These are phyloP conservation scores for Hypericum androsaemum DNA, from an alignment of 345 rosid genomes.

Conservation along the genomic window DNA sequence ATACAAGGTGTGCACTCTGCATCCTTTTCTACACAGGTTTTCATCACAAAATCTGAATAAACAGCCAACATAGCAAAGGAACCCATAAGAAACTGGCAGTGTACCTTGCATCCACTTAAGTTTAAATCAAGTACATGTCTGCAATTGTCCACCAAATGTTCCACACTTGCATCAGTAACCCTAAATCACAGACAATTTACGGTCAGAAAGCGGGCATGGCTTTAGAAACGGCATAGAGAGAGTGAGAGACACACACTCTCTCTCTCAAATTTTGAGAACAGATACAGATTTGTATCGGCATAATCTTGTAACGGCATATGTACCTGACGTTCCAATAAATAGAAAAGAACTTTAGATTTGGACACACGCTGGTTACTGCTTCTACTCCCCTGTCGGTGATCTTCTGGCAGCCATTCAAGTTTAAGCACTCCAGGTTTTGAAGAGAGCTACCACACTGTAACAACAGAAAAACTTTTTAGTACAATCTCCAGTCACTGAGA, in stretches of 20 bases:
- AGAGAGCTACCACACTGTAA: constrained; percentile 50
- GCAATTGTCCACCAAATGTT: constrained; percentile 65
- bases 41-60: too few relatives aligned
- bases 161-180: constrained; percentile 50
- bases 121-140: constrained; percentile 55
- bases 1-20: too few relatives aligned
- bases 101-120: constrained; percentile 93
- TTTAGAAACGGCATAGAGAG: background rate
- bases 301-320: constrained; percentile 9
- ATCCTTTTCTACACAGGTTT: too few relatives aligned
- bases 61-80: too few relatives aligned
- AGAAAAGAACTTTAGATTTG: constrained; percentile 60
- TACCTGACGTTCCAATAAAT: constrained; percentile 96
- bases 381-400: constrained; percentile 77
- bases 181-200: constrained; percentile 30
- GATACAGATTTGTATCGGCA: background rate
- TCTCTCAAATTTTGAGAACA: constrained; percentile 6
- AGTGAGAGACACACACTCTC: constrained; percentile 4
- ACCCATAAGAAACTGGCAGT: too few relatives aligned
- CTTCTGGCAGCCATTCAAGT: constrained; percentile 93
- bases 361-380: constrained; percentile 50
- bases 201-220: background rate
- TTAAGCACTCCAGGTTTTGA: constrained; percentile 54
- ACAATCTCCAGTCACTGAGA: background rate
- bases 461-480: constrained; percentile 4